phyloP scores from a whole-genome alignment of 768 basidiomycete genomes.

The Obba rivulosa region DNA sequence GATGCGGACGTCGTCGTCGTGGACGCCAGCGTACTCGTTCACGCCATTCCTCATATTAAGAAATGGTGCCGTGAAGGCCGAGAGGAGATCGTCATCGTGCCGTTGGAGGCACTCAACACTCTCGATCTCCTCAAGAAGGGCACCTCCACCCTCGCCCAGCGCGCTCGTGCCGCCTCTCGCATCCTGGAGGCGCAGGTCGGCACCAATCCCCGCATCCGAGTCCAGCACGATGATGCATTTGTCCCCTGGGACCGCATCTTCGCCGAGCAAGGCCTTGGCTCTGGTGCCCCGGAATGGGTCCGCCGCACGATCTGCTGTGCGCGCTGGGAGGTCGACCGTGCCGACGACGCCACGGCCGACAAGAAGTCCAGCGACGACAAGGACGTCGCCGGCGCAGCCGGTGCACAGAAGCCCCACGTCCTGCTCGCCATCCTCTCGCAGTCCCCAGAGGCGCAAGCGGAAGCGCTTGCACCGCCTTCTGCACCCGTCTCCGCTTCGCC shows the following conservation, averaged over 20 bases:
- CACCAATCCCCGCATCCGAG: slow-evolving; percentile 71
- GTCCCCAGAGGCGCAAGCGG: slow-evolving; percentile 10
- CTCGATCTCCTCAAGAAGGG: slow-evolving; percentile 93
- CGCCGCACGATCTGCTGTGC: slow-evolving; percentile 81
- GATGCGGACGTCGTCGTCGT: slow-evolving; percentile 74
- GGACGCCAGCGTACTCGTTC: slow-evolving; percentile 78
- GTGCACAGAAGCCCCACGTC: slow-evolving; percentile 39
- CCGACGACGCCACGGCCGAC: slow-evolving; percentile 22
- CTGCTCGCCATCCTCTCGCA: slow-evolving; percentile 49
- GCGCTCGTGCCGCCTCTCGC: slow-evolving; percentile 82
- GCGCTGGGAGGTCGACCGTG: slow-evolving; percentile 64
- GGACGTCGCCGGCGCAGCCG: not conserved
- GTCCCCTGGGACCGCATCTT: slow-evolving; percentile 79
- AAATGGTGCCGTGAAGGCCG: slow-evolving; percentile 76
- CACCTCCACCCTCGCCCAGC: slow-evolving; percentile 67
- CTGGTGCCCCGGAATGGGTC: slow-evolving; percentile 72
- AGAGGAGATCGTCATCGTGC: slow-evolving; percentile 75
- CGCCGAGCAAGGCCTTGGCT: slow-evolving; percentile 25
- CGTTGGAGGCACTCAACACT: slow-evolving; percentile 89
- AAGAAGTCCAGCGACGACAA: slow-evolving; percentile 5
- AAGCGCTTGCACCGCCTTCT: slow-evolving; percentile 3
- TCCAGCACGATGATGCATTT: slow-evolving; percentile 79
- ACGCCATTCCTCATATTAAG: slow-evolving; percentile 74
- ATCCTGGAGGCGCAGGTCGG: slow-evolving; percentile 87
- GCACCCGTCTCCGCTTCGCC: slow-evolving; percentile 33